These are phyloP conservation scores for Apiospora malaysiana DNA, from an alignment of 2,329 filamentous ascomycete genomes.

Conservation along the genomic window DNA sequence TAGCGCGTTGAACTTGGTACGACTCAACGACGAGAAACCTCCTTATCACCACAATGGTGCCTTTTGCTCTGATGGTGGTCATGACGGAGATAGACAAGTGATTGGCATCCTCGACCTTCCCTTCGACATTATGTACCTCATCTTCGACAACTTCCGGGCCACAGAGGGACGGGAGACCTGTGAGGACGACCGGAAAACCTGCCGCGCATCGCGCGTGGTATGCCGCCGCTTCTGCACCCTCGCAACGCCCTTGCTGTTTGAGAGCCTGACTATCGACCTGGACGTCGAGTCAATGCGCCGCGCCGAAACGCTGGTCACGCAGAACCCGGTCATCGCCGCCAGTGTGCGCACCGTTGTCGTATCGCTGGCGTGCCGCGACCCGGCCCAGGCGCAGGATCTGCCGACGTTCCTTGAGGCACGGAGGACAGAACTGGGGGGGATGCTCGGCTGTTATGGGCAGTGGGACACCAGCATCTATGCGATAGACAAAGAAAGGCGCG, in stretches of 20 bases:
- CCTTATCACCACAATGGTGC: not conserved
- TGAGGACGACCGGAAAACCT: not conserved
- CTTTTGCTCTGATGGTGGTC: not conserved
- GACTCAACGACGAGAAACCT: too few relatives aligned
- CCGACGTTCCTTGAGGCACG: not conserved
- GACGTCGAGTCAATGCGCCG: not conserved
- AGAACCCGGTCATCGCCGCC: not conserved
- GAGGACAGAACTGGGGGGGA: not conserved
- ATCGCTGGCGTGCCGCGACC: not conserved
- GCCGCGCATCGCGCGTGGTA: not conserved
- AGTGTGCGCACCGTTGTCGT: not conserved
- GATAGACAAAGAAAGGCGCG: not conserved
- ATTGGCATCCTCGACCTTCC: not conserved
- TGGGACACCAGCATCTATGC: not conserved
- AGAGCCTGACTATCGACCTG: not conserved
- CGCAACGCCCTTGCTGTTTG: not conserved
- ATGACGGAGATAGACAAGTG: too few relatives aligned
- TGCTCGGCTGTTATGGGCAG: not conserved
- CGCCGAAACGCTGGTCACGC: not conserved
- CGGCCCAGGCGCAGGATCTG: not conserved
- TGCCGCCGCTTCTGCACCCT: not conserved
- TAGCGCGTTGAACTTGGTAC: too few relatives aligned
- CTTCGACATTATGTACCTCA: not conserved
- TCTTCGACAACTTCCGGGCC: not conserved
- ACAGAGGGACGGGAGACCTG: not conserved